phyloP scores from a whole-genome alignment of 495 filamentous ascomycete species.

The Trichoderma reesei region DNA sequence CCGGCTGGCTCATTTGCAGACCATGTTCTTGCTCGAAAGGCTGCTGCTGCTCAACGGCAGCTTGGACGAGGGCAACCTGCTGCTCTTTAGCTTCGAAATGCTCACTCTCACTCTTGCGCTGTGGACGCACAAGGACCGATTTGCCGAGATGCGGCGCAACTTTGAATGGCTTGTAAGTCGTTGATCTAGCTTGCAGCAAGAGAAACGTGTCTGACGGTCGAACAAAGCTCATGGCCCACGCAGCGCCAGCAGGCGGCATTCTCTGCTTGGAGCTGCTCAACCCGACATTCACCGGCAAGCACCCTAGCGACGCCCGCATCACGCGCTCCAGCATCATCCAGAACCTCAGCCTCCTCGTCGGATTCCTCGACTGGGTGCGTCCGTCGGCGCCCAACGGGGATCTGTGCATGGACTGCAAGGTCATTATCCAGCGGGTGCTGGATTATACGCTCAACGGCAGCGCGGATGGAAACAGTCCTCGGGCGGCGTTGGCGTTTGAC shows the following conservation, averaged over 20 bases:
- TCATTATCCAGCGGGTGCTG: slow-evolving; percentile 35
- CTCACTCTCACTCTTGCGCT: slow-evolving; percentile 29
- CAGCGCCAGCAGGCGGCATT: slow-evolving; percentile 49
- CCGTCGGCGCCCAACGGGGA: slow-evolving; percentile 46
- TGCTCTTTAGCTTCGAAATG: slow-evolving; percentile 42
- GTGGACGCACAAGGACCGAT: slow-evolving; percentile 36
- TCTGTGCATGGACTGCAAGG: slow-evolving; percentile 37
- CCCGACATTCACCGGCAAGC: slow-evolving; percentile 21
- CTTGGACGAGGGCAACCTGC: slow-evolving; percentile 32
- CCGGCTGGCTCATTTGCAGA: slow-evolving; percentile 45
- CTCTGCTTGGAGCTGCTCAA: slow-evolving; percentile 47
- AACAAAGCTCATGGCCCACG: slow-evolving; percentile 36
- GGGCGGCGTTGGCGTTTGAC: slow-evolving; percentile 17
- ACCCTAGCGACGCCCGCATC: slow-evolving; percentile 26
- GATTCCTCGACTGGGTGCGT: slow-evolving; percentile 45
- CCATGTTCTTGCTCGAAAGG: slow-evolving; percentile 52
- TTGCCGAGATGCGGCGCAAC: slow-evolving; percentile 15
- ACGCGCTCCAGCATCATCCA: slow-evolving; percentile 54
- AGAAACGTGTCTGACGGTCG: neutral
- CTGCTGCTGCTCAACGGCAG: slow-evolving; percentile 39
- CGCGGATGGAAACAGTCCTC: slow-evolving; percentile 12
- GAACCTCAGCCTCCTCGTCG: slow-evolving; percentile 53
- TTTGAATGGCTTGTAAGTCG: slow-evolving; percentile 10
- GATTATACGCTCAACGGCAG: slow-evolving; percentile 33
- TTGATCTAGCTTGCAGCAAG: too few species aligned